Conservation (phyloP, 768 basidiomycete genomes). For the Rhizopogon salebrosus region DNA sequence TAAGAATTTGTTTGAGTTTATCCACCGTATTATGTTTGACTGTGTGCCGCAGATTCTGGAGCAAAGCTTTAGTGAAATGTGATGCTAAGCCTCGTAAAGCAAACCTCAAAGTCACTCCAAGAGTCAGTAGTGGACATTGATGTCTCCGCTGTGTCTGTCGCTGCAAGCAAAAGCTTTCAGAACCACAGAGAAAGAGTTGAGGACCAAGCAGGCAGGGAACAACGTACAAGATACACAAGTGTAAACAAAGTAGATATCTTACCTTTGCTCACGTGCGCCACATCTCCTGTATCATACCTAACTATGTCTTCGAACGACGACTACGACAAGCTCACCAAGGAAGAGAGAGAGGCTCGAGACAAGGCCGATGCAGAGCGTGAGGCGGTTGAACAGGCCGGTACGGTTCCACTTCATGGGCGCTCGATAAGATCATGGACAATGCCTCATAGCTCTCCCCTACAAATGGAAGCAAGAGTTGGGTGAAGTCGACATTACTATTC, state of each 20-base stretch:
- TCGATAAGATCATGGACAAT: conserved; percentile 14
- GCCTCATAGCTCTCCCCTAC: conserved; percentile 73
- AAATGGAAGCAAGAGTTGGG: conserved; percentile 86
- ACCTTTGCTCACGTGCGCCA: conserved; percentile 22
- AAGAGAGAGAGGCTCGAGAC: conserved; percentile 73
- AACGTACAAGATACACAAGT: conserved; percentile 26
- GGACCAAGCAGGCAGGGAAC: conserved; percentile 1
- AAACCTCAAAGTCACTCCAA: conserved; percentile 75
- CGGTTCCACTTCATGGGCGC: conserved; percentile 22
- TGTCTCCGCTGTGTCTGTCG: conserved; percentile 1
- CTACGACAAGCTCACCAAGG: conserved; percentile 71
- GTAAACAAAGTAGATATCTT: conserved; percentile 20
- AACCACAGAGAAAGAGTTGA: conserved; percentile 8
- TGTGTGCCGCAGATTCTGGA: conserved; percentile 62
- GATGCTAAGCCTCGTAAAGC: conserved; percentile 15
- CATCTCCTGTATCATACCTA: conserved; percentile 18
- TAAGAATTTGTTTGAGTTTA: conserved; percentile 76
- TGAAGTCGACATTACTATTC: conserved; percentile 78
- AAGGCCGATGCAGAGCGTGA: conserved; percentile 65
- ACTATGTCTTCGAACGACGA: conserved; percentile 39
- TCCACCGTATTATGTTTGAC: conserved; percentile 81
- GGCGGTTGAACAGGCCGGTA: conserved; percentile 79
- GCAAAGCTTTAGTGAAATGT: conserved; percentile 16
- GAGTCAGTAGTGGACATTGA: conserved; percentile 57
- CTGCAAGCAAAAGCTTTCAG: conserved; percentile 4